These are phyloP conservation scores for Zygnema circumcarinatum DNA, from an alignment of 139 green algal genomes.

Conservation along the genomic window DNA sequence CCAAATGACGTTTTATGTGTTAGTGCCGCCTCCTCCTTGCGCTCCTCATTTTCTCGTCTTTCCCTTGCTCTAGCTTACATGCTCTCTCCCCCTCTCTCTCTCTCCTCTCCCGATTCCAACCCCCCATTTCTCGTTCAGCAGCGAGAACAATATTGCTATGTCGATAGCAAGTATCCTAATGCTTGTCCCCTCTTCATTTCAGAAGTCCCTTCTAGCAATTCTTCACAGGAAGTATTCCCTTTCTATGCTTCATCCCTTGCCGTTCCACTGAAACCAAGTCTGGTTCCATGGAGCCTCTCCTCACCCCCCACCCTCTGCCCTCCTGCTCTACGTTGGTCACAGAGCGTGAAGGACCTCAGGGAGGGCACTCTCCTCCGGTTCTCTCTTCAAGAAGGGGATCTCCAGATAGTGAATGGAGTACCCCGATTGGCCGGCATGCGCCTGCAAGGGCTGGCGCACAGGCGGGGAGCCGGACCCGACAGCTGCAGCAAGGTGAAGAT, in stretches of 20 bases:
- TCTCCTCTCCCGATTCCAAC: not conserved
- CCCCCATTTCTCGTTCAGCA: too few species aligned
- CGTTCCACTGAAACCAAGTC: too few species aligned
- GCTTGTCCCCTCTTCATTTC: too few species aligned
- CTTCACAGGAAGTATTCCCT: too few species aligned
- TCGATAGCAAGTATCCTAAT: too few species aligned
- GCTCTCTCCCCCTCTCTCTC: not conserved
- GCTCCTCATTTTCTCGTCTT: not conserved
- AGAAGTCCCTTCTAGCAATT: too few species aligned
- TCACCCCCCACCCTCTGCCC: too few species aligned
- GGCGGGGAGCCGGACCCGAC: conserved; percentile 79
- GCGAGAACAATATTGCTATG: too few species aligned
- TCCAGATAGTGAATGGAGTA: conserved; percentile 64
- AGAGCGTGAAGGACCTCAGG: conserved; percentile 21
- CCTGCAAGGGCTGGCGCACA: conserved; percentile 70
- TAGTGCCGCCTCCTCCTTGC: not conserved
- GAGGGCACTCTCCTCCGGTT: conserved; percentile 64
- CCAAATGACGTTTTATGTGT: too few species aligned
- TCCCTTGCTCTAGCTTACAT: not conserved
- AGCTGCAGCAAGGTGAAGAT: conserved; percentile 73
- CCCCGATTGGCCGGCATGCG: conserved; percentile 73
- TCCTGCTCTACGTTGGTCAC: too few species aligned
- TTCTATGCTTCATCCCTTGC: too few species aligned
- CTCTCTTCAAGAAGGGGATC: conserved; percentile 60
- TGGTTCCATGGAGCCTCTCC: too few species aligned